Percentiles rank a stretch among this genome's conserved stretches.
Conservation (phyloP, 805 yeast species). For the Candida koratica region DNA sequence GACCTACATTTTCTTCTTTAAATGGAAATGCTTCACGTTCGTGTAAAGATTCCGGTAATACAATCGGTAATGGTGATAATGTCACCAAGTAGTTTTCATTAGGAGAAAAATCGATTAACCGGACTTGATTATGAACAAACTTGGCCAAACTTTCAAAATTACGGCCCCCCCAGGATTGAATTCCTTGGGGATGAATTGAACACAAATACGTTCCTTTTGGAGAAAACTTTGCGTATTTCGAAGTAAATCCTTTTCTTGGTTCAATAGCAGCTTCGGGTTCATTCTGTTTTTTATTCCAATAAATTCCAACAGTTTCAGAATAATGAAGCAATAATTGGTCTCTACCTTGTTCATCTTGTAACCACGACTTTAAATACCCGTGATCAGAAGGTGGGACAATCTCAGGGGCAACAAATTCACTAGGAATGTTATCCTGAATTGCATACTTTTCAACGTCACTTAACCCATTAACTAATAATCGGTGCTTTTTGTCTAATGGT, state of each 20-base stretch:
- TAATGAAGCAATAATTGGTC: conserved; percentile 84
- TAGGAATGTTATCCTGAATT: conserved; percentile 55
- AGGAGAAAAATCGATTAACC: conserved; percentile 89
- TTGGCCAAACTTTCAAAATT: conserved; percentile 68
- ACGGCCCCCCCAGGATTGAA: conserved; percentile 94
- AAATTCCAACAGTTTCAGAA: conserved; percentile 76
- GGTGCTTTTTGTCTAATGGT: conserved; percentile 90
- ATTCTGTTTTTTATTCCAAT: conserved; percentile 76
- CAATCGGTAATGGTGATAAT: conserved; percentile 80
- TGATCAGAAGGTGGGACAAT: conserved; percentile 69
- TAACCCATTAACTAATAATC: conserved; percentile 77
- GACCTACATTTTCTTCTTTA: conserved; percentile 84
- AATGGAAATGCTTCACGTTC: conserved; percentile 74
- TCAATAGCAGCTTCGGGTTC: conserved; percentile 74
- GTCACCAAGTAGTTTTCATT: conserved; percentile 87
- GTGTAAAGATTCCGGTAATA: conserved; percentile 57
- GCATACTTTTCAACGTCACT: conserved; percentile 80
- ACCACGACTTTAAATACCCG: conserved; percentile 86
- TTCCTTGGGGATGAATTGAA: conserved; percentile 90
- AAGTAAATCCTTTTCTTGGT: conserved; percentile 82
- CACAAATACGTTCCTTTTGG: conserved; percentile 88
- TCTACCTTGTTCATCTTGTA: conserved; percentile 81
- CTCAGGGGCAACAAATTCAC: conserved; percentile 66
- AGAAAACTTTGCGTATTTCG: conserved; percentile 83
- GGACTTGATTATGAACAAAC: conserved; percentile 84